These are phyloP conservation scores for Penicillium sp. DNA, from an alignment of 2,329 filamentous ascomycete genomes.

Conservation along the genomic window DNA sequence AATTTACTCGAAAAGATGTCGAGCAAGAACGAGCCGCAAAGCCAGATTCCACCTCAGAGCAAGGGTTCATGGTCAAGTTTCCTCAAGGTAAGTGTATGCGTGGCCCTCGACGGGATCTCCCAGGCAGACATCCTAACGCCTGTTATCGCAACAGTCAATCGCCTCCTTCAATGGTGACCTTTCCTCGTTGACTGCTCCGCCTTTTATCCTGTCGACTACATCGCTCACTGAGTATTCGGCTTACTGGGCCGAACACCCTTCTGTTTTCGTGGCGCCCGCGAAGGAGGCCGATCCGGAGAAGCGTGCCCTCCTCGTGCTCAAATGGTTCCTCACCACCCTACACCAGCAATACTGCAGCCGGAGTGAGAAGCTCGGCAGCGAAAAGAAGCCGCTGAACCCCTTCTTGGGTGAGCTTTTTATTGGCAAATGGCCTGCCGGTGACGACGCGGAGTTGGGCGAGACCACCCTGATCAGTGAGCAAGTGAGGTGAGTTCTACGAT, in stretches of 20 bases:
- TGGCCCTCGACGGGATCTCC: background rate
- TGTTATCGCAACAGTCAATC: slow-evolving; percentile 58
- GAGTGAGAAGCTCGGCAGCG: slow-evolving; percentile 81
- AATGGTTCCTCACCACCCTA: slow-evolving; percentile 92
- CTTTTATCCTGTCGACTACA: slow-evolving; percentile 78
- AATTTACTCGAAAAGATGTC: slow-evolving; percentile 26
- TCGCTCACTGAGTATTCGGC: slow-evolving; percentile 79
- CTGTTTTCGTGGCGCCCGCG: slow-evolving; percentile 79
- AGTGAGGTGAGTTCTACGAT: slow-evolving; percentile 62
- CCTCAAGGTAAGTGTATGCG: slow-evolving; percentile 43
- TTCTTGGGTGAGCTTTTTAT: slow-evolving; percentile 95
- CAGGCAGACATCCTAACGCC: background rate
- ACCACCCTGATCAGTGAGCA: slow-evolving; percentile 92
- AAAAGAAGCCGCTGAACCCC: slow-evolving; percentile 97
- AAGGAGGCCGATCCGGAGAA: slow-evolving; percentile 78
- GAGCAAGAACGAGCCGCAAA: slow-evolving; percentile 46
- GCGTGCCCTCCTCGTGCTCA: slow-evolving; percentile 83
- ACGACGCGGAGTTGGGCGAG: slow-evolving; percentile 68
- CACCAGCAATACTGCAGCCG: slow-evolving; percentile 79
- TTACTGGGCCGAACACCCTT: slow-evolving; percentile 80
- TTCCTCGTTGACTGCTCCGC: slow-evolving; percentile 77
- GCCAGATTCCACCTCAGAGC: slow-evolving; percentile 46
- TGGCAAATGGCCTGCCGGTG: slow-evolving; percentile 75
- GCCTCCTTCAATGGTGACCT: slow-evolving; percentile 82
- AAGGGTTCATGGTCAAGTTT: slow-evolving; percentile 54